Conservation (phyloP, 371 early-diverging fungal species). For the Conidiobolus incongruus region DNA sequence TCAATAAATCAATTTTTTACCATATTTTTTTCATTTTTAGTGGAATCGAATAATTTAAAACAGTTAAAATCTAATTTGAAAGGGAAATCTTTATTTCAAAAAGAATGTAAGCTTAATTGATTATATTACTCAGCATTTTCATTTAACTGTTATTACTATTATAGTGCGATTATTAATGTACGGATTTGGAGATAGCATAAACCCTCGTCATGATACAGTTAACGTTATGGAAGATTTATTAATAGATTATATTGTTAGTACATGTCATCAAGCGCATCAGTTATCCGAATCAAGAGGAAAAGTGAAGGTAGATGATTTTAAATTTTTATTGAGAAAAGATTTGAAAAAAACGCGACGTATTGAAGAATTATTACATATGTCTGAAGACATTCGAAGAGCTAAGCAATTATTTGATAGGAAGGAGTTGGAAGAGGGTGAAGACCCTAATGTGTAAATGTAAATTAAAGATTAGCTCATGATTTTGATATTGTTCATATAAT, state of each 20-base stretch:
- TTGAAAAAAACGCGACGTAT: slow-evolving; percentile 88
- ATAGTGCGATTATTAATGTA: slow-evolving; percentile 81
- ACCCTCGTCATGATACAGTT: slow-evolving; percentile 76
- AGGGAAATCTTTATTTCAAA: background rate
- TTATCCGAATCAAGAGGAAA: slow-evolving; percentile 39
- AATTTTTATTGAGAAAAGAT: slow-evolving; percentile 79
- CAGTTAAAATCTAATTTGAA: no score
- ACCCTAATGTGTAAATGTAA: no score
- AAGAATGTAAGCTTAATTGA: background rate
- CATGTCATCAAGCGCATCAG: slow-evolving; percentile 49
- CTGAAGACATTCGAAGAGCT: slow-evolving; percentile 82
- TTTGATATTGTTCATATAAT: no score
- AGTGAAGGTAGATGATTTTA: slow-evolving; percentile 80
- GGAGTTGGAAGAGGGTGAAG: no score
- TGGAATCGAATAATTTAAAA: no score
- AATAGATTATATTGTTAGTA: slow-evolving; percentile 68
- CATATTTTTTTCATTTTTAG: no score
- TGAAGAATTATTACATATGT: slow-evolving; percentile 80
- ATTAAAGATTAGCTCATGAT: no score
- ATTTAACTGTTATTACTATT: no score
- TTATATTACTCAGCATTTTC: no score
- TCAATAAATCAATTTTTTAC: no score
- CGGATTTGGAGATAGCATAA: slow-evolving; percentile 86
- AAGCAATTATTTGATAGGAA: slow-evolving; percentile 35
- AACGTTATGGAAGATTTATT: slow-evolving; percentile 87